Percentiles rank a stretch among this genome's conserved stretches.
These are phyloP conservation scores for Mycena filopes DNA, from an alignment of 768 basidiomycete species.

Conservation along the genomic window DNA sequence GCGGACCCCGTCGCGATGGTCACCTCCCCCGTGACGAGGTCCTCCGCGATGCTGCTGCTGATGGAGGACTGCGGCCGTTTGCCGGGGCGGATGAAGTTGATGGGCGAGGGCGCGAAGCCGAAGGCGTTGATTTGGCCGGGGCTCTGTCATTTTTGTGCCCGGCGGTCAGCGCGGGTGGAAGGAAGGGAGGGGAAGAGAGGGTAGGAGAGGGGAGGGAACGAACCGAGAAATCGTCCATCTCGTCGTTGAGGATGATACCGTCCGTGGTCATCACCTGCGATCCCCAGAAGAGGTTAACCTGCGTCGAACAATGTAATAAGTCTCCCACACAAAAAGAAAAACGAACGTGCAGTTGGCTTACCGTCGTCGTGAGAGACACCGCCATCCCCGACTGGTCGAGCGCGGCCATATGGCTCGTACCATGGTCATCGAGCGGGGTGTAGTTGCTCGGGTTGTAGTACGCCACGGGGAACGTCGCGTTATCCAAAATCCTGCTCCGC, in stretches of 20 bases:
- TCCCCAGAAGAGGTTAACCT: conserved; percentile 41
- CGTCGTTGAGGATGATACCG: conserved; percentile 39
- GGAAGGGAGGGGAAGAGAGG: not conserved
- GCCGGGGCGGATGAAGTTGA: conserved; percentile 44
- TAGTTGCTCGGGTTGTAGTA: conserved; percentile 48
- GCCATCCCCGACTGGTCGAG: conserved; percentile 44
- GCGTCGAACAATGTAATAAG: not conserved
- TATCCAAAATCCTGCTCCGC: conserved; percentile 41
- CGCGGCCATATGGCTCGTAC: conserved; percentile 50
- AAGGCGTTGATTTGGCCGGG: conserved; percentile 43
- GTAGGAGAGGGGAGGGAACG: not conserved
- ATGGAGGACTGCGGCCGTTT: conserved; percentile 48
- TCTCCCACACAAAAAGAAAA: not conserved
- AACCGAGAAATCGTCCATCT: conserved; percentile 43
- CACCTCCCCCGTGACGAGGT: conserved; percentile 45
- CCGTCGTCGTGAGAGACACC: conserved; percentile 41
- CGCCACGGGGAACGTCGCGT: conserved; percentile 37
- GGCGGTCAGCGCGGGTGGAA: too few relatives aligned
- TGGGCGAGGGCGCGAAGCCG: conserved; percentile 49
- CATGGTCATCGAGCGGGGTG: conserved; percentile 42
- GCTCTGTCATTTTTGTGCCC: not conserved
- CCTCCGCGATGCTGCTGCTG: conserved; percentile 48
- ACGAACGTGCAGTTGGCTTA: too few relatives aligned
- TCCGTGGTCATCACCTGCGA: conserved; percentile 40
- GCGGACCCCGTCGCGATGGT: conserved; percentile 50